Conservation (phyloP, 129 eudicot genomes). For the Artemisia tridentata region DNA sequence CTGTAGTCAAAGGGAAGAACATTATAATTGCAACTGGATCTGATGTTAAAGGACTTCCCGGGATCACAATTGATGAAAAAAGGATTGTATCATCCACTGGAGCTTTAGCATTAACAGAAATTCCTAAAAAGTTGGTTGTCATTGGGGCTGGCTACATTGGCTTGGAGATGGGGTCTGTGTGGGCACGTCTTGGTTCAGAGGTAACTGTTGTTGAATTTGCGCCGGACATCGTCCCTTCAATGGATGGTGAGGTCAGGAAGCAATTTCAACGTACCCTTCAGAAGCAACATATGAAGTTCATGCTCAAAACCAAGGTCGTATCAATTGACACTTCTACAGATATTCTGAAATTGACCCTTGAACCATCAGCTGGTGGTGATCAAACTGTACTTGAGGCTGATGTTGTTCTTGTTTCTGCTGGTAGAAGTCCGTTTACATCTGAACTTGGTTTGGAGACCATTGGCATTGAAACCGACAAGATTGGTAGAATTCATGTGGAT, state of each 20-base stretch:
- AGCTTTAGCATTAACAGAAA: constrained; percentile 21
- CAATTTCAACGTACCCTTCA: constrained; percentile 89
- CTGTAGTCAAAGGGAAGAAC: constrained; percentile 24
- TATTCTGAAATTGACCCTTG: constrained; percentile 68
- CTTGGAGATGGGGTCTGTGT: constrained; percentile 29
- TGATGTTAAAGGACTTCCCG: constrained; percentile 27
- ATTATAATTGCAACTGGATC: constrained; percentile 30
- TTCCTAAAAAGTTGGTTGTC: constrained; percentile 21
- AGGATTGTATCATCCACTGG: constrained; percentile 26
- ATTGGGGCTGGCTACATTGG: constrained; percentile 29
- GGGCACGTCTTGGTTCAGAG: constrained; percentile 27
- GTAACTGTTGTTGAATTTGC: constrained; percentile 26
- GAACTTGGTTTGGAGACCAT: constrained; percentile 71
- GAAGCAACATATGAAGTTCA: constrained; percentile 88
- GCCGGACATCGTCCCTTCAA: constrained; percentile 19
- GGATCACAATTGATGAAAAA: constrained; percentile 28
- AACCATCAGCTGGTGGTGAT: constrained; percentile 89
- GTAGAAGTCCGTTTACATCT: constrained; percentile 68
- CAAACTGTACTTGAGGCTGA: constrained; percentile 81
- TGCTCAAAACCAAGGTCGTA: constrained; percentile 84
- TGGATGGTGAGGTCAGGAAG: constrained; percentile 30
- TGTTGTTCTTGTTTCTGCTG: constrained; percentile 86
- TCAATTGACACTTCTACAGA: constrained; percentile 60
- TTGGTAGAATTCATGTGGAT: constrained; percentile 67
- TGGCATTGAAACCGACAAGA: constrained; percentile 79